Evolutionary conservation across 148 eudicot genomes (phyloP).

Genomic region (Chenopodium berlandieri): DNA sequence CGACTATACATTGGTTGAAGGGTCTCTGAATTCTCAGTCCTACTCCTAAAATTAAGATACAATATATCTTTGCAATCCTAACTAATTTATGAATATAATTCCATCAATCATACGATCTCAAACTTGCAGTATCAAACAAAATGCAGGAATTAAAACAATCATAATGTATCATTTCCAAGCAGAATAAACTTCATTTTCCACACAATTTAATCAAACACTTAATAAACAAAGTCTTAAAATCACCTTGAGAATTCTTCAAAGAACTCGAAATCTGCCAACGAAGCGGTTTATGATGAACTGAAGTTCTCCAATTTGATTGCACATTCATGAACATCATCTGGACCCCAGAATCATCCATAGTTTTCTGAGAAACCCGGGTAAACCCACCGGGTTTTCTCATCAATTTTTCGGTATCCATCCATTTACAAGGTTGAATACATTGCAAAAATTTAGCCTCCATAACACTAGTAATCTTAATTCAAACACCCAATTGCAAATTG

Average conservation of each 20-base stretch:
- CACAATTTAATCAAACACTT: background rate
- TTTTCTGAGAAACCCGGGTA: conserved; percentile 34
- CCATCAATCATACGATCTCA: background rate
- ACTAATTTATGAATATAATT: background rate
- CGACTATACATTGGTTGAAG: background rate
- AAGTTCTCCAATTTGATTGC: conserved; percentile 32
- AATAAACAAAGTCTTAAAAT: background rate
- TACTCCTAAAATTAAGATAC: background rate
- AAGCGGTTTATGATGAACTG: conserved; percentile 24
- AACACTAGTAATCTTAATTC: conserved; percentile 19
- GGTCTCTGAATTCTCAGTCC: background rate
- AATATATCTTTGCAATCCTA: background rate
- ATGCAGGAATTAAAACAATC: too few relatives aligned
- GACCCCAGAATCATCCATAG: conserved; percentile 33
- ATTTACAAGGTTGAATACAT: conserved; percentile 42
- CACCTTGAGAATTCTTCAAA: conserved; percentile 54
- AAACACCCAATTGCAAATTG: background rate
- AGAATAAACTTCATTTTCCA: background rate
- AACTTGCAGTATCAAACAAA: background rate
- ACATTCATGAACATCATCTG: conserved; percentile 28
- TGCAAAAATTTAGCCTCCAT: conserved; percentile 58
- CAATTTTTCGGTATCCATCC: conserved; percentile 40
- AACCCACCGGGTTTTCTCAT: conserved; percentile 39
- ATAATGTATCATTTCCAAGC: too few relatives aligned
- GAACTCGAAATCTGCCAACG: conserved; percentile 47